phyloP scores from a whole-genome alignment of 1,284 basidiomycete genomes.

The Austroboletus niveus region DNA sequence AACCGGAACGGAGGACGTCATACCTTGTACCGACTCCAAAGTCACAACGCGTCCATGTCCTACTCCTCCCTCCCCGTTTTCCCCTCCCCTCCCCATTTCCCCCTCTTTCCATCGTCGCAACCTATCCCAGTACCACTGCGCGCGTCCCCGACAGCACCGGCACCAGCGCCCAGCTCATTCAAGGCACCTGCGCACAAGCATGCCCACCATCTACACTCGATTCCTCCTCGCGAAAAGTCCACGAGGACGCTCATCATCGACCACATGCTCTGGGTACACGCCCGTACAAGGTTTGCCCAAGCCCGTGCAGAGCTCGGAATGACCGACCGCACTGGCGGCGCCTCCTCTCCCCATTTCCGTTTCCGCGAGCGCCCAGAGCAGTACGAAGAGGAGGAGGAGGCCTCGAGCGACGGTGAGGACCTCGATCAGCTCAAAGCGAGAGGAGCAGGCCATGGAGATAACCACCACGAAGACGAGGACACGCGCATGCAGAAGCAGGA shows the following conservation, averaged over 20 bases:
- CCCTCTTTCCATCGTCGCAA: constrained; percentile 17
- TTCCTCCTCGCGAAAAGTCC: constrained; percentile 76
- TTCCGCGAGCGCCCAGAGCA: constrained; percentile 68
- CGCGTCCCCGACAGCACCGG: constrained; percentile 7
- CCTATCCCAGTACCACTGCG: constrained; percentile 8
- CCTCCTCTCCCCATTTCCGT: constrained; percentile 50
- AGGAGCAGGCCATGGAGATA: constrained; percentile 48
- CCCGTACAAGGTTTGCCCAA: constrained; percentile 74
- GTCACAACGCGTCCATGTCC: constrained; percentile 22
- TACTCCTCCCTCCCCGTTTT: constrained; percentile 26
- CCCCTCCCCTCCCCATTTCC: constrained; percentile 19
- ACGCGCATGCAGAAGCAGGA: constrained; percentile 56
- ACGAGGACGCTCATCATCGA: constrained; percentile 79
- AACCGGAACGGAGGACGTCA: constrained; percentile 19
- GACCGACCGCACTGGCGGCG: constrained; percentile 72
- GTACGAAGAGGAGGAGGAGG: constrained; percentile 69
- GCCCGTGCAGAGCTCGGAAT: constrained; percentile 78
- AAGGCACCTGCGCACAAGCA: constrained; percentile 38
- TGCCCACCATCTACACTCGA: constrained; percentile 54
- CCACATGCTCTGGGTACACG: constrained; percentile 80
- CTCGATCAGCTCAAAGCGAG: constrained; percentile 50
- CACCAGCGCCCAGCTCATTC: constrained; percentile 17
- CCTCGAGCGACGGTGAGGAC: constrained; percentile 63
- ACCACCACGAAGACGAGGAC: constrained; percentile 59
- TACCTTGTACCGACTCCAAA: background rate